Conservation (phyloP, 2,329 filamentous ascomycete genomes). For the Pseudogymnoascus sp. region DNA sequence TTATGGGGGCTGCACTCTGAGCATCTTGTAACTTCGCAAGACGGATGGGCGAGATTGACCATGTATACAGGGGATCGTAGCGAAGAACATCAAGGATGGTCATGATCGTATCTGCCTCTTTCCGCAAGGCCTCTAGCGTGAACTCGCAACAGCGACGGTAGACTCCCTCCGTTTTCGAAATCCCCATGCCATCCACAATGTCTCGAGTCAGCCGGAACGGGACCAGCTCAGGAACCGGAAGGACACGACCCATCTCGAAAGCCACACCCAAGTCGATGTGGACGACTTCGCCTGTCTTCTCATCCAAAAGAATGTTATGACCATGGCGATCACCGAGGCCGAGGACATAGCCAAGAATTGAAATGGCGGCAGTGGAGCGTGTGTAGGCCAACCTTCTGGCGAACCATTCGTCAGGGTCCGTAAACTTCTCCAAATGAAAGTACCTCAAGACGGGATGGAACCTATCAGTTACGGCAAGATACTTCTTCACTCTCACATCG, state of each 20-base stretch:
- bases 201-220: constrained; percentile 93
- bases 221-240: constrained; percentile 91
- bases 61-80: constrained; percentile 96
- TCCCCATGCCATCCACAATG: constrained; percentile 93
- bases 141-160: constrained; percentile 98
- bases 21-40: constrained; percentile 59
- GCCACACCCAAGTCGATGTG: constrained; percentile 96
- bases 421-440: constrained; percentile 94
- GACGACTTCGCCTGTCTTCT: constrained; percentile 83
- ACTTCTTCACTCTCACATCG: constrained; percentile 66
- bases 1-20: constrained; percentile 36
- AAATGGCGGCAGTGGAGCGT: constrained; percentile 86
- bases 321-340: constrained; percentile 91
- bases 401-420: constrained; percentile 95
- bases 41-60: constrained; percentile 73
- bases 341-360: constrained; percentile 86
- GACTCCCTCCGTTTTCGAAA: constrained; percentile 89
- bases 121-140: constrained; percentile 86
- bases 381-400: constrained; percentile 82
- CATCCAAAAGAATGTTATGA: constrained; percentile 92
- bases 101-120: constrained; percentile 96
- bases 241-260: constrained; percentile 91
- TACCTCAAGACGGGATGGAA: constrained; percentile 93
- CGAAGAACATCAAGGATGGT: constrained; percentile 94
- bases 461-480: constrained; percentile 67